Evolutionary conservation across 2,329 filamentous ascomycete genomes (phyloP).

Genomic region (Ophiosphaerella korrae): DNA sequence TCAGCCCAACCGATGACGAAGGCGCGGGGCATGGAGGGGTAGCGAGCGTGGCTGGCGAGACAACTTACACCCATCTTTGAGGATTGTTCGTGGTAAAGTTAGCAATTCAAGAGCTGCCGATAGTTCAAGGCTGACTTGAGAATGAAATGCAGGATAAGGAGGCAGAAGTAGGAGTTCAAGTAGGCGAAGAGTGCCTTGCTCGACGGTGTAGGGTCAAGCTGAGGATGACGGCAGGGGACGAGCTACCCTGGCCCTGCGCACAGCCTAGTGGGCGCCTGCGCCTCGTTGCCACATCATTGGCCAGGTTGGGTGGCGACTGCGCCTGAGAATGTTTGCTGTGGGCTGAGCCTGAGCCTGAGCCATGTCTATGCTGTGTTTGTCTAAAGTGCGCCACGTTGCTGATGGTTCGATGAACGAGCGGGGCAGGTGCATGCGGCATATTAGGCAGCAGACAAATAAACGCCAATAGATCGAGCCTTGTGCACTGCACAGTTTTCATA

Average conservation of each 20-base stretch:
- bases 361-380: not conserved
- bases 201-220: not conserved
- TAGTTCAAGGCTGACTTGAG: slow-evolving; percentile 16
- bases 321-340: slow-evolving; percentile 1
- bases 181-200: slow-evolving; percentile 15
- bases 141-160: not conserved
- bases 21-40: slow-evolving; percentile 28
- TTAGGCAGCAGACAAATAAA: slow-evolving; percentile 4
- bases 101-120: not conserved
- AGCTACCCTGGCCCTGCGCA: slow-evolving; percentile 7
- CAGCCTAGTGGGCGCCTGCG: slow-evolving; percentile 13
- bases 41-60: slow-evolving; percentile 9
- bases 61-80: slow-evolving; percentile 27
- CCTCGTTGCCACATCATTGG: not conserved
- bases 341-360: no score
- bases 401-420: slow-evolving; percentile 11
- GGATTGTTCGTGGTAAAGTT: not conserved
- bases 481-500: not conserved
- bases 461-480: not conserved
- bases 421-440: slow-evolving; percentile 6
- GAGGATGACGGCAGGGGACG: not conserved
- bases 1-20: slow-evolving; percentile 33
- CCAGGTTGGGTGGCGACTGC: not conserved
- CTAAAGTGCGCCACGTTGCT: slow-evolving; percentile 5
- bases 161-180: slow-evolving; percentile 16